Conservation (phyloP, 345 rosid genomes). For the Eucalyptus globulus region DNA sequence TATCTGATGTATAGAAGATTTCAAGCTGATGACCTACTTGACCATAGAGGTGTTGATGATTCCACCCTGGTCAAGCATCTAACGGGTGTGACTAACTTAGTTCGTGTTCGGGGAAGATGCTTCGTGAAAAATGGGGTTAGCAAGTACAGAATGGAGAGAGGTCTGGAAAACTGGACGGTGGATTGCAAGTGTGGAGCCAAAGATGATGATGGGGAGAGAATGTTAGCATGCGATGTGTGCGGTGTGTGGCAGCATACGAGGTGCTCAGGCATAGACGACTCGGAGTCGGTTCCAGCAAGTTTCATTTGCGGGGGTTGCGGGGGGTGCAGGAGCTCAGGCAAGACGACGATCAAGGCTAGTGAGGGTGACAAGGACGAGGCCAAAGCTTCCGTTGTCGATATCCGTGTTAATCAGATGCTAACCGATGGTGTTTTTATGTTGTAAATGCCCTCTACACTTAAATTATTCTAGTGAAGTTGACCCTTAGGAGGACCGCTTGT, state of each 20-base stretch:
- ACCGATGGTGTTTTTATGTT: not conserved
- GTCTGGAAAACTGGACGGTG: conserved; percentile 56
- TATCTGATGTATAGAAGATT: conserved; percentile 41
- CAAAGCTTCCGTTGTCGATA: not conserved
- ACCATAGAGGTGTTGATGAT: conserved; percentile 43
- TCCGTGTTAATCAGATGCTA: not conserved
- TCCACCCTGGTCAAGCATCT: conserved; percentile 43
- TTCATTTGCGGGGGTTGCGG: conserved; percentile 37
- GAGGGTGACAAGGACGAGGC: not conserved
- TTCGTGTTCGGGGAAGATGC: conserved; percentile 37
- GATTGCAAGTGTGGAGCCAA: conserved; percentile 60
- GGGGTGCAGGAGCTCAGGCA: conserved; percentile 13
- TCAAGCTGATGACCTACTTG: conserved; percentile 49
- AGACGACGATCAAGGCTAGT: not conserved
- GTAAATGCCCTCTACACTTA: not conserved
- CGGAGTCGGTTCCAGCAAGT: conserved; percentile 35
- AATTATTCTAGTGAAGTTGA: not conserved
- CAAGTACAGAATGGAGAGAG: conserved; percentile 54
- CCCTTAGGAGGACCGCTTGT: not conserved
- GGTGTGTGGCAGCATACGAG: conserved; percentile 72
- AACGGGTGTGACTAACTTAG: conserved; percentile 12
- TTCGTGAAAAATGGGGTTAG: conserved; percentile 13
- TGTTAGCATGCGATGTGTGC: conserved; percentile 63
- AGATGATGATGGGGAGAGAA: conserved; percentile 72
- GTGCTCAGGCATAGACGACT: conserved; percentile 44